A percentile compares a stretch with the other conserved stretches of the same genome.
Conservation (phyloP, 1,139 yeast species). For the Pichia sp. region DNA sequence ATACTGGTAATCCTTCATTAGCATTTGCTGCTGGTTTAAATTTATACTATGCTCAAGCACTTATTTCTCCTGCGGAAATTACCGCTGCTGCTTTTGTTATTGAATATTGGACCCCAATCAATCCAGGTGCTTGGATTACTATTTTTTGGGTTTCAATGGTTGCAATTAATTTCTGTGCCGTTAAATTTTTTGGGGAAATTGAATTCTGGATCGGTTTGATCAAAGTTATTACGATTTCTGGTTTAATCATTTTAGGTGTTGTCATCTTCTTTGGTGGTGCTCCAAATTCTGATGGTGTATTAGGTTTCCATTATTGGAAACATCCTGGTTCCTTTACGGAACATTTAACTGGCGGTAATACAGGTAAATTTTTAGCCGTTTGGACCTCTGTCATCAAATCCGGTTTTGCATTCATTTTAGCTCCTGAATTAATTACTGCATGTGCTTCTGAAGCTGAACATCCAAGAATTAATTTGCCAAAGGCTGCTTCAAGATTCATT, state of each 20-base stretch:
- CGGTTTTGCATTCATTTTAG: slow-evolving; percentile 61
- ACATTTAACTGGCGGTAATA: slow-evolving; percentile 41
- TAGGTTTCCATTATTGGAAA: slow-evolving; percentile 36
- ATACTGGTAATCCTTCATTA: slow-evolving; percentile 22
- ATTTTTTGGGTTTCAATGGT: slow-evolving; percentile 36
- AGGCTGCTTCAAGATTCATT: slow-evolving; percentile 40
- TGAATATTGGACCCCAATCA: slow-evolving; percentile 41
- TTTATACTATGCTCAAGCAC: slow-evolving; percentile 44
- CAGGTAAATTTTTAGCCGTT: slow-evolving; percentile 72
- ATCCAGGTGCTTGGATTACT: slow-evolving; percentile 41
- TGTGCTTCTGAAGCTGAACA: slow-evolving; percentile 39
- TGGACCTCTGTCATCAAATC: slow-evolving; percentile 61
- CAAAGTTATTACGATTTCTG: slow-evolving; percentile 32
- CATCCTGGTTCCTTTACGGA: slow-evolving; percentile 32
- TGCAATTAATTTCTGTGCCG: slow-evolving; percentile 39
- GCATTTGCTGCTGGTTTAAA: slow-evolving; percentile 41
- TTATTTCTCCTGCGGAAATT: slow-evolving; percentile 44
- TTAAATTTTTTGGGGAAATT: slow-evolving; percentile 42
- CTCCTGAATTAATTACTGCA: slow-evolving; percentile 30
- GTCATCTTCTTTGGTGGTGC: slow-evolving; percentile 40
- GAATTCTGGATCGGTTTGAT: slow-evolving; percentile 47
- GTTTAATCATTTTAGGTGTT: slow-evolving; percentile 31
- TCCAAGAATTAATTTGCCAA: slow-evolving; percentile 41
- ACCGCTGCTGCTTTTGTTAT: slow-evolving; percentile 49
- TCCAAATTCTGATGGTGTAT: slow-evolving; percentile 27